Percentiles rank a stretch among this genome's conserved stretches.
These are phyloP conservation scores for Pharus latifolius DNA, from an alignment of 176 grass and related monocot genomes.

Conservation along the genomic window DNA sequence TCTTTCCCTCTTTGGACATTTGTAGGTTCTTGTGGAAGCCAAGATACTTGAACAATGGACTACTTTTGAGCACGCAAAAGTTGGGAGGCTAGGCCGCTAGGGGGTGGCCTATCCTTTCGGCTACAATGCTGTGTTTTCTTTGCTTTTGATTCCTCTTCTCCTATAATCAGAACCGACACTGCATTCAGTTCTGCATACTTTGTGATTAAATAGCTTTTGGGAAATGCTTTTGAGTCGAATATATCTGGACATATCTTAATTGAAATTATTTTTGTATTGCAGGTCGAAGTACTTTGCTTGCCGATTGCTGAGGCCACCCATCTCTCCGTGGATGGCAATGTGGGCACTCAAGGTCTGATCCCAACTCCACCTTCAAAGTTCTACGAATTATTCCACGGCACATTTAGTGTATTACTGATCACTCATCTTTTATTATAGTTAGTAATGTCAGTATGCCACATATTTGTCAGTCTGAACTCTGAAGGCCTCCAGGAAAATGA, in stretches of 20 bases:
- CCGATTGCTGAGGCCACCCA: constrained; percentile 35
- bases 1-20: constrained; percentile 29
- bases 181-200: constrained; percentile 42
- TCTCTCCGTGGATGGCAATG: constrained; percentile 29
- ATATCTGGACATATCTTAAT: constrained; percentile 40
- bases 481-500: neutral
- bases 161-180: constrained; percentile 47
- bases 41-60: constrained; percentile 40
- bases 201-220: constrained; percentile 38
- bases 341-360: constrained; percentile 69
- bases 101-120: constrained; percentile 59
- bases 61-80: constrained; percentile 41
- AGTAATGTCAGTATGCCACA: constrained; percentile 5
- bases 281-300: constrained; percentile 55
- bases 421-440: constrained; percentile 20
- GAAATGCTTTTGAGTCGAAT: constrained; percentile 34
- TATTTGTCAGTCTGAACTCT: neutral
- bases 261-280: constrained; percentile 23
- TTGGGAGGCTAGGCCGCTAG: constrained; percentile 24
- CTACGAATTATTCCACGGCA: constrained; percentile 28
- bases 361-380: constrained; percentile 47
- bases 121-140: constrained; percentile 22
- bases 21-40: constrained; percentile 32
- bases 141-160: constrained; percentile 44
- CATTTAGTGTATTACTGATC: constrained; percentile 15